phyloP scores from a whole-genome alignment of 768 basidiomycete genomes.

The Podaxis sp. region DNA sequence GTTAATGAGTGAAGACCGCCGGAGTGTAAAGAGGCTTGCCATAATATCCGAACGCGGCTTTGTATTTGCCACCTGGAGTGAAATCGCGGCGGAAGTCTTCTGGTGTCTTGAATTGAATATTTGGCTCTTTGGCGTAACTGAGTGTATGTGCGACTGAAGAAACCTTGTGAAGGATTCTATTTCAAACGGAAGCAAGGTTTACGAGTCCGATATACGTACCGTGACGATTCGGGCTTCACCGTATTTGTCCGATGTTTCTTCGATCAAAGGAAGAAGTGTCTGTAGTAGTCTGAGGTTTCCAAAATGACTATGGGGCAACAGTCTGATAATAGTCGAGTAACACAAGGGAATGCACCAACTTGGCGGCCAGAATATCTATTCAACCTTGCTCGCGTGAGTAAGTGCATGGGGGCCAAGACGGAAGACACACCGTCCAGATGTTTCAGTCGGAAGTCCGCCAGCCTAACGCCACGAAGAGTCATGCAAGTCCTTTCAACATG shows the following conservation, averaged over 20 bases:
- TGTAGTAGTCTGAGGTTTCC: conserved; percentile 9
- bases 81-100: conserved; percentile 7
- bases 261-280: conserved; percentile 7
- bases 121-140: conserved; percentile 2
- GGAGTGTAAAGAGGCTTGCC: background rate
- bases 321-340: background rate
- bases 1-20: background rate
- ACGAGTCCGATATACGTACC: background rate
- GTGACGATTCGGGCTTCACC: conserved; percentile 10
- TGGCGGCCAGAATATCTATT: conserved; percentile 1
- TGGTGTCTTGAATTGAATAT: conserved; percentile 2
- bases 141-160: conserved; percentile 2
- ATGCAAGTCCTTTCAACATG: background rate
- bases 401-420: background rate
- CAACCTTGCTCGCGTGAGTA: too few species aligned
- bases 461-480: background rate
- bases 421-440: background rate
- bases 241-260: conserved; percentile 11
- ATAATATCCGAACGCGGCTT: conserved; percentile 7
- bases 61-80: background rate
- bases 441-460: conserved; percentile 7
- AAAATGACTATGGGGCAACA: background rate
- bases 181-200: too few species aligned
- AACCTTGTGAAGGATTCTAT: background rate
- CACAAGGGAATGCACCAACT: background rate